Evolutionary conservation across 306 rosid genomes (phyloP), one percentile per base, ranked within the genome.

Genomic region (Argentina anserina): DNA sequence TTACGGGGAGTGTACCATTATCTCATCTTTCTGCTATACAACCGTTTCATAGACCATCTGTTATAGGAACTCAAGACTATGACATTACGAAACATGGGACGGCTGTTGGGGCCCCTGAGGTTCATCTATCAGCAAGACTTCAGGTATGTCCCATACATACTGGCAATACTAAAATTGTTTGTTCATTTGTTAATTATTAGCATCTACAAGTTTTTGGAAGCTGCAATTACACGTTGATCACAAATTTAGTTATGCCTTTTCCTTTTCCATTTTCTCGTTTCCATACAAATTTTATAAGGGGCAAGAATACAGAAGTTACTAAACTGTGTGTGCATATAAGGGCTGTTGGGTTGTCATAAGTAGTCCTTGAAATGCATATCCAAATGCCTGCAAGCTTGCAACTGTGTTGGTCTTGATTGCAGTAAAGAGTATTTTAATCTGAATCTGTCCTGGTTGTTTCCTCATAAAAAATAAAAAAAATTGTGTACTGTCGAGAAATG

Each of bases 81-180:
- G 96, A 94, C 77, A 87, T 94, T 77, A 83, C 55, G 76, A 94
- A 86, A 83, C 88, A 70, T 7, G 96, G 98, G 60, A 89, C 96
- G 29, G 85, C 98, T 52, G 98, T 94, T 49, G 98, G 98, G 37
- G 84, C 84, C 79, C 95, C 98, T 25, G 97, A 91, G 91, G 87
- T 89, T 91, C 98, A 94, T 85, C 84, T 91, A 43, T 91, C 98
- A 50, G 67, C 98, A 71, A 88, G 83, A 87, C 96, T 94, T 75
- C 97, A 94, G 95, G 98, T 88, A 72, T 40, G 41, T 78, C 52
- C 41, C 23, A 3, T 53, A 68, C 47, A 65, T 21, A 65, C 43
- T 21, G 45, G 41, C 20, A 45, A 71, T 49, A 25, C 6, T 72
- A 13, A 6, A 20, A 20, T 20, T 50, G 4, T 20, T 50, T 28